A percentile compares a stretch with the other conserved stretches of the same genome.
Evolutionary conservation across 2,329 filamentous ascomycete genomes (phyloP).

Genomic region (Hymenoscyphus salicellus): DNA sequence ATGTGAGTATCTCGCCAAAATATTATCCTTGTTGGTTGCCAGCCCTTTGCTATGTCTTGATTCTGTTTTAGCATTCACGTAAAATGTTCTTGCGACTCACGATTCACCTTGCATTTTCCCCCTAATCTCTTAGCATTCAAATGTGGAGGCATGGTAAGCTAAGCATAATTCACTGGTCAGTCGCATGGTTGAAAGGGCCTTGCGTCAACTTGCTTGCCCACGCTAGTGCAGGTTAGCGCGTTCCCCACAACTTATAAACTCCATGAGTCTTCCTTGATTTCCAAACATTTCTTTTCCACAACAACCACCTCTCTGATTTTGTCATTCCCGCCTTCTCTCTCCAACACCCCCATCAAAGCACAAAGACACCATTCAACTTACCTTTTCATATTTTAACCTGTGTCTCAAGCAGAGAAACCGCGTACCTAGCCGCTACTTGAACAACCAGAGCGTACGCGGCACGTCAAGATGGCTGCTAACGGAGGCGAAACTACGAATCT

Average conservation of each 20-base stretch:
- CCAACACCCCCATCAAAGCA: background rate
- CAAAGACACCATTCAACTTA: background rate
- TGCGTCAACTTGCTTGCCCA: too few species aligned
- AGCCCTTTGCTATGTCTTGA: background rate
- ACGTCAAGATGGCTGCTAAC: background rate
- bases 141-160: background rate
- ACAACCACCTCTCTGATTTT: too few species aligned
- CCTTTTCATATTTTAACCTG: background rate
- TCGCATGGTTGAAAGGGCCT: too few species aligned
- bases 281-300: too few species aligned
- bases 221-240: too few species aligned
- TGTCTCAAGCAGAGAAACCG: background rate
- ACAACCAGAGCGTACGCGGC: background rate
- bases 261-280: too few species aligned
- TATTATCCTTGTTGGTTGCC: background rate
- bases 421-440: background rate
- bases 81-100: background rate
- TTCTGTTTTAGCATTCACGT: background rate
- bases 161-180: background rate
- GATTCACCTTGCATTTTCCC: too few species aligned
- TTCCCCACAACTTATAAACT: too few species aligned
- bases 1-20: too few species aligned
- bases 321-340: background rate
- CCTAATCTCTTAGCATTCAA: too few species aligned
- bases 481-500: background rate